These are phyloP conservation scores for Candida gigantensis DNA, from an alignment of 1,139 yeast genomes.

Conservation along the genomic window DNA sequence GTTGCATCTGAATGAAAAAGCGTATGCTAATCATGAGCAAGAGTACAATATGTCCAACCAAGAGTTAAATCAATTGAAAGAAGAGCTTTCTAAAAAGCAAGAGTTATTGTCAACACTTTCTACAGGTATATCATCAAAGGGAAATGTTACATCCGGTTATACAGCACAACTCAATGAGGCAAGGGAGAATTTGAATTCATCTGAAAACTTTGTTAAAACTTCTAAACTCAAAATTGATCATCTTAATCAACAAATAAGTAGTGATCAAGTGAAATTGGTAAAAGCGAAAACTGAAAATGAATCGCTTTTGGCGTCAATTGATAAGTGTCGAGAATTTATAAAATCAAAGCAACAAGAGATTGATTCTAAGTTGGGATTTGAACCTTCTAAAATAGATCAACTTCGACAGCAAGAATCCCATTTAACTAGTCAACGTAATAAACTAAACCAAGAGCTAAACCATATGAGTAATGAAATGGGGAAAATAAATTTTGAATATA, in stretches of 20 bases:
- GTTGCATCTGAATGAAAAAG: constrained; percentile 33
- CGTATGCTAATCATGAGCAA: constrained; percentile 28
- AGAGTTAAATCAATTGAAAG: constrained; percentile 46
- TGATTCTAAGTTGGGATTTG: constrained; percentile 55
- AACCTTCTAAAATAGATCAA: constrained; percentile 47
- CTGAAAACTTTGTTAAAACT: constrained; percentile 61
- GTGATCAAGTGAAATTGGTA: constrained; percentile 53
- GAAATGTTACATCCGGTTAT: constrained; percentile 77
- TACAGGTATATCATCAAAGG: constrained; percentile 88
- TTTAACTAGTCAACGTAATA: constrained; percentile 28
- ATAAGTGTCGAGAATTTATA: constrained; percentile 40
- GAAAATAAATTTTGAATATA: constrained; percentile 74
- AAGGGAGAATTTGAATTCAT: constrained; percentile 56
- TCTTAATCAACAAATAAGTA: constrained; percentile 51
- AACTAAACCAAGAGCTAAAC: constrained; percentile 54
- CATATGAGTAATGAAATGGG: constrained; percentile 60
- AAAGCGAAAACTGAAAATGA: constrained; percentile 59
- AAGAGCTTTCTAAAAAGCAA: constrained; percentile 62
- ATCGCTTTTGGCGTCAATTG: constrained; percentile 43
- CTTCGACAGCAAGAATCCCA: constrained; percentile 46
- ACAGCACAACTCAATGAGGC: constrained; percentile 69
- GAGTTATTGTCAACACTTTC: constrained; percentile 81
- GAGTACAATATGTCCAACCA: constrained; percentile 47
- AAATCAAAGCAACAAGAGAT: constrained; percentile 46
- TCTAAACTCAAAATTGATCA: constrained; percentile 60